Base-by-base conservation (phyloP, 352 stramenopile species). In the Globisporangium uncinulatum region DNA sequence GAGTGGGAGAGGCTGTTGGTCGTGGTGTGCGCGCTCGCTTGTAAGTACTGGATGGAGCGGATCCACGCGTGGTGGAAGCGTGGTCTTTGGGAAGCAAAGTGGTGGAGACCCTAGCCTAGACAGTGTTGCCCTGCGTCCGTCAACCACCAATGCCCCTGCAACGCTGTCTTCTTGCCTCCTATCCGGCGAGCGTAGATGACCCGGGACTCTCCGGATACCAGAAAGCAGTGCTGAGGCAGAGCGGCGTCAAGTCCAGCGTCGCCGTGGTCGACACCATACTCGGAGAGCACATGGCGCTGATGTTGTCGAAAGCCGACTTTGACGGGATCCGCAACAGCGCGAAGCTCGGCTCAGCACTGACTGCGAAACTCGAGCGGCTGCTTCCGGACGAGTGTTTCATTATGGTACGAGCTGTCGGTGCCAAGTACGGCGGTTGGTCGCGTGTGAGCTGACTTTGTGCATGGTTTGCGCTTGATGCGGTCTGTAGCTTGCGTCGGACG, bases 261-360 rank as follows among this genome's bases (percentile, higher is more conserved):
- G 53, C 65, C 11, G 56, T 51, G 6, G 64, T 84, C 11, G 73
- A 87, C 57, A 55, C 59, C 1, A 56, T 86, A 51, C 56, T 79
- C 17, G 55, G 64, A 1, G 57, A 62, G 15, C 63, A 76, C 19
- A 63, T 47, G 54, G 51, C 54, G 10, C 44, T 86, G 21, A 60
- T 65, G 60, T 59, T 87, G 1, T 79, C 77, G 39, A 84, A 77
- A 42, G 65, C 76, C 31, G 63, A 79, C 39, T 86, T 67, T 32
- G 24, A 60, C 49, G 37, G 51, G 39, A 46, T 56, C 63, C 59
- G 69, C 54, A 49, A n/a, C 19, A 56, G 36, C 17, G 13, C 48
- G 14, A 56, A 51, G 11, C 19, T 55, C 42, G 3, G 50, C 36
- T 41, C 37, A 42, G 1, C 13, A 21, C 0, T 47, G 55, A 11